Evolutionary conservation across 75 land plant species (phyloP), one percentile per base, ranked within the genome.

Genomic region (Larix kaempferi): DNA sequence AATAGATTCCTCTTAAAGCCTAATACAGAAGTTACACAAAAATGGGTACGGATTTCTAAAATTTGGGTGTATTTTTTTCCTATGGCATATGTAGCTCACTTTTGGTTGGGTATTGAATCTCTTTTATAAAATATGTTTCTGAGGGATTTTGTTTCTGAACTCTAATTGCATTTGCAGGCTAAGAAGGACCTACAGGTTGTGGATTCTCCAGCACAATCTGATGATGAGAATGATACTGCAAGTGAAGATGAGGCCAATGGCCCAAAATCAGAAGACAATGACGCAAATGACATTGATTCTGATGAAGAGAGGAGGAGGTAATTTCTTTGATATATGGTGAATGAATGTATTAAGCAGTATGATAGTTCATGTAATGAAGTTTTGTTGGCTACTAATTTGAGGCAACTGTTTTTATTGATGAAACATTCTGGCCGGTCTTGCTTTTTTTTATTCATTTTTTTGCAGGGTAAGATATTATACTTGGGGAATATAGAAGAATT

Each of bases 301-400:
- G 99, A 96, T 75, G 90, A 83, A 73, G 98, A 94, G 77, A 83
- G 85, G 11, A 52, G 73, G 66, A 80, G 88, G 98, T 95, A 74
- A 59, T 33, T 56, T 49, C n/a, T 22, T 78, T 5, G 62, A 19
- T 21, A 1, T 60, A 60, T 16, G 29, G 14, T 63, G 71, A 35
- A 56, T 13, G 75, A 74, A 8, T 25, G 12, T 60, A 60, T 21
- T 60, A 60, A 60, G 12, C 54, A 10, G 12, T n/a, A 54, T 60
- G 13, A 26, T 21, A 60, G 16, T 49, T 52, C 14, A 23, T 21
- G n/a, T 60, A 60, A 19, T 60, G 23, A 60, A 23, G 23, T 60
- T 21, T 60, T 21, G n/a, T 22, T 60, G 62, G 62, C 12, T 44
- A 44, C 49, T 49, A 49, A 49, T 49, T 49, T 11, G 54, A 49